Evolutionary conservation across 2,329 filamentous ascomycete species (phyloP), one percentile per base, ranked within the genome.

Genomic region (Phialophora verrucosa): DNA sequence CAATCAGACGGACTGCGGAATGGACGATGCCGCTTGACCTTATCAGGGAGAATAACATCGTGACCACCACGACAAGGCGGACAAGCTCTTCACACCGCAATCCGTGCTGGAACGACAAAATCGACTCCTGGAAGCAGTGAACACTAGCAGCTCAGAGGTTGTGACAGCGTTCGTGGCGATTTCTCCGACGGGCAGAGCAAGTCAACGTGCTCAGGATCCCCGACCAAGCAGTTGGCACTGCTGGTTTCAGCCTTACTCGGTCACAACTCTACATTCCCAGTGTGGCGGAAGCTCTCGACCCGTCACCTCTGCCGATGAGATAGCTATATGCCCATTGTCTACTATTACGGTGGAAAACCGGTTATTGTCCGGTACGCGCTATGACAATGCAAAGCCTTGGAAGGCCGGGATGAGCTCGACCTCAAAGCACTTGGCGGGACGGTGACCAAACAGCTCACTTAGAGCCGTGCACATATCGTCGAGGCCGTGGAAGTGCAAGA

Each of bases 401-500:
- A 20, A 32, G 23, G 23, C 55, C 25, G 29, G 25, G 14, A 58
- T 44, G 55, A 58, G 20, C 55, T 58, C 55, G 35, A 44, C 14
- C 25, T 14, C 17, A n/a, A 12, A 44, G 32, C 55, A 27, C 38
- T 29, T 42, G 20, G 6, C 25, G 14, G 12, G 35, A 27, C 55
- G 23, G 38, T 59, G 42, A 50, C 14, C 42, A 50, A 2, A 17
- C 3, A 50, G 53, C 29, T 35, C 17, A 32, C 25, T 6, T 32
- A n/a, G 14, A 14, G 51, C 51, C 4, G 11, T 7, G 51, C 29
- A n/a, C 51, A 14, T n/a, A 55, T 55, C 29, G 17, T 55, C 49
- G 20, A 20, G 4, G 20, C 11, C 49, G n/a, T 23, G 20, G 49
- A 3, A 4, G 25, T n/a, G 53, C 14, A n/a, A 17, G 17, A 35